Evolutionary conservation across 2,329 filamentous ascomycete genomes (phyloP).

Genomic region (Dothistroma septosporum): DNA sequence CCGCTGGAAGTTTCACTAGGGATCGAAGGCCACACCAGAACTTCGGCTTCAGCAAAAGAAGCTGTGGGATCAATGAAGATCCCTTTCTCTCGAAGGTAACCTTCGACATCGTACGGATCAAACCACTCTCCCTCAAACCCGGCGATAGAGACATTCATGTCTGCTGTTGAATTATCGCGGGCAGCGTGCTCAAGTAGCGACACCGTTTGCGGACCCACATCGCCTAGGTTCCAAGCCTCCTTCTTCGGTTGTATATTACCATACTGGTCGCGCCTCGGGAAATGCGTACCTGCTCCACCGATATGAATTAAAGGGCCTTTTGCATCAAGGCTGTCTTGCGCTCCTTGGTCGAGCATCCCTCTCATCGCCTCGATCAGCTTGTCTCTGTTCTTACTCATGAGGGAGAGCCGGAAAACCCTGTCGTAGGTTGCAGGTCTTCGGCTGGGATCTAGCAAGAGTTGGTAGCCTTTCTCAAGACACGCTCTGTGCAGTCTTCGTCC

Average conservation of each 20-base stretch:
- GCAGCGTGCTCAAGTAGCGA: constrained; percentile 26
- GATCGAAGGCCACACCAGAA: constrained; percentile 4
- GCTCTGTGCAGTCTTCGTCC: constrained; percentile 65
- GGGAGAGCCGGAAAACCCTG: constrained; percentile 26
- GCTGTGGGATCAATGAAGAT: constrained; percentile 58
- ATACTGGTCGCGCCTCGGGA: constrained; percentile 39
- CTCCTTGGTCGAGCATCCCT: constrained; percentile 36
- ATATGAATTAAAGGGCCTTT: constrained; percentile 60
- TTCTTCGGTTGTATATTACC: constrained; percentile 55
- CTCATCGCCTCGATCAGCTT: constrained; percentile 36
- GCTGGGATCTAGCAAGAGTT: constrained; percentile 52
- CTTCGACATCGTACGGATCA: constrained; percentile 71
- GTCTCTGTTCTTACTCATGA: constrained; percentile 19
- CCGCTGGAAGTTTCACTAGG: background rate
- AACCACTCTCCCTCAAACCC: constrained; percentile 73
- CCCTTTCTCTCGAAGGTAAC: constrained; percentile 62
- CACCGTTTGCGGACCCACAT: constrained; percentile 30
- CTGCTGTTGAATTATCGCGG: constrained; percentile 25
- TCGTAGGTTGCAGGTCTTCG: constrained; percentile 24
- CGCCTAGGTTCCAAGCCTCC: constrained; percentile 27
- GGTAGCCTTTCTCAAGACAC: constrained; percentile 59
- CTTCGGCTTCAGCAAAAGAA: constrained; percentile 58
- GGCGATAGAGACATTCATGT: constrained; percentile 49
- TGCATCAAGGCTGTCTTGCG: constrained; percentile 55
- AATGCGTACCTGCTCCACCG: constrained; percentile 66